Percentiles rank a stretch among this genome's conserved stretches.
These are phyloP conservation scores for Ustilago crameri DNA, from an alignment of 1,284 basidiomycete species.

Conservation along the genomic window DNA sequence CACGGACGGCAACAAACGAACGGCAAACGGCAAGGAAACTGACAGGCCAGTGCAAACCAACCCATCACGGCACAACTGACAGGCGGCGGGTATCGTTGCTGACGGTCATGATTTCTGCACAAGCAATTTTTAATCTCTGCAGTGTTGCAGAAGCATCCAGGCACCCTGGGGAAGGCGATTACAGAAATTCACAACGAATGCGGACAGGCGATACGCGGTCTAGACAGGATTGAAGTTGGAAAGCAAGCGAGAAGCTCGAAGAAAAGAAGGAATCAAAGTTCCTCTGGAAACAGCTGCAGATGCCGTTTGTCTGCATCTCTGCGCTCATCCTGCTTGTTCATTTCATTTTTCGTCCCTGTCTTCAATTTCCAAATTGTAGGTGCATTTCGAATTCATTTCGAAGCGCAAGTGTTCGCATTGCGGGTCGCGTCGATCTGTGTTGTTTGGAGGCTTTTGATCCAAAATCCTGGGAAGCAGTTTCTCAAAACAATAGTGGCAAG, in stretches of 20 bases:
- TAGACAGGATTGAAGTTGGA: not conserved
- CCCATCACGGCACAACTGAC: too few species aligned
- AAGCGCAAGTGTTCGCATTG: too few species aligned
- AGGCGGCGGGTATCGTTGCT: constrained; percentile 4
- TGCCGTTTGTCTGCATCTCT: constrained; percentile 8
- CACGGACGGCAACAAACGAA: constrained; percentile 3
- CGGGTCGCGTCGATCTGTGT: constrained; percentile 4
- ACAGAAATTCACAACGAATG: too few species aligned
- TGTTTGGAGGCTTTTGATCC: too few species aligned
- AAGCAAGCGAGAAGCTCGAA: not conserved
- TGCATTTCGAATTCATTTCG: too few species aligned
- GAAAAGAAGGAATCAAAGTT: constrained; percentile 8
- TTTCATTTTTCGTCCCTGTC: not conserved
- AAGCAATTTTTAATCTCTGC: constrained; percentile 1
- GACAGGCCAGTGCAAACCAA: too few species aligned
- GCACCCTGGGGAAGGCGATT: too few species aligned
- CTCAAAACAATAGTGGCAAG: not conserved
- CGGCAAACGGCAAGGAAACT: too few species aligned
- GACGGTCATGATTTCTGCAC: too few species aligned
- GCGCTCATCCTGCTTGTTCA: constrained; percentile 7
- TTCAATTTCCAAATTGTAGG: too few species aligned
- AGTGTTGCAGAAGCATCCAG: constrained; percentile 1
- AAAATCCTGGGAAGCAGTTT: not conserved
- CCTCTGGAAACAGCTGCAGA: constrained; percentile 3
- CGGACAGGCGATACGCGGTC: not conserved